Evolutionary conservation across 352 stramenopile genomes (phyloP), one percentile per base, ranked within the genome.

Genomic region (Phytophthora ramorum): DNA sequence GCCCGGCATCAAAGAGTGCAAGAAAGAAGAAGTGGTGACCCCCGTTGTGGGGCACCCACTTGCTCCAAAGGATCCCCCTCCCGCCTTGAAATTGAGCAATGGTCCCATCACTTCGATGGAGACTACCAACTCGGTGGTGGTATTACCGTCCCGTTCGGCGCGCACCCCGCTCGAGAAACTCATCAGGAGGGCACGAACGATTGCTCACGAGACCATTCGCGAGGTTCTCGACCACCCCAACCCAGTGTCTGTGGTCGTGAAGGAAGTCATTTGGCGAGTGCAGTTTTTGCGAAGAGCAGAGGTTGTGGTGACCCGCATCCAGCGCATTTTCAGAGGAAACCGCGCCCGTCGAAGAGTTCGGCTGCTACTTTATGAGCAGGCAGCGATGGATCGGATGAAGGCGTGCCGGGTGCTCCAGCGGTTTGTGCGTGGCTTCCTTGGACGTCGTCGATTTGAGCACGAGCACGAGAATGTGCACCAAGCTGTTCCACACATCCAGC

Each of bases 301-400:
- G 2, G 66, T 90, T 7, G 82, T 92, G 12, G 78, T 80, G 1
- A 87, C 53, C 1, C 73, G 81, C 8, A 86, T 93, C 26, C 83
- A 93, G 44, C 57, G 76, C 1, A 86, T 92, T 34, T 92, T 87
- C 51, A 74, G 85, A 35, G 83, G 85, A 2, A 93, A 91, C 24
- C 81, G 67, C 13, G 78, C 81, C 9, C 75, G 85, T 9, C 69
- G 71, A 24, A 66, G 80, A 48, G 78, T 88, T 4, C 72, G 63
- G 4, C 44, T 59, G 7, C 51, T 93, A 9, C 49, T 52, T 1
- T 81, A 70, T 30, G 76, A 90, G 46, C 63, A 62, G 8, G 65
- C 69, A 7, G 81, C 85, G 6, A 47, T 85, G 37, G 34, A 51
- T 24, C 61, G 73, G 37, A 88, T 87, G 2, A 38, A 30, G 1